A percentile compares a stretch with the other conserved stretches of the same genome.
Evolutionary conservation across 2,329 filamentous ascomycete genomes (phyloP).

Genomic region (Talaromyces amestolkiae): DNA sequence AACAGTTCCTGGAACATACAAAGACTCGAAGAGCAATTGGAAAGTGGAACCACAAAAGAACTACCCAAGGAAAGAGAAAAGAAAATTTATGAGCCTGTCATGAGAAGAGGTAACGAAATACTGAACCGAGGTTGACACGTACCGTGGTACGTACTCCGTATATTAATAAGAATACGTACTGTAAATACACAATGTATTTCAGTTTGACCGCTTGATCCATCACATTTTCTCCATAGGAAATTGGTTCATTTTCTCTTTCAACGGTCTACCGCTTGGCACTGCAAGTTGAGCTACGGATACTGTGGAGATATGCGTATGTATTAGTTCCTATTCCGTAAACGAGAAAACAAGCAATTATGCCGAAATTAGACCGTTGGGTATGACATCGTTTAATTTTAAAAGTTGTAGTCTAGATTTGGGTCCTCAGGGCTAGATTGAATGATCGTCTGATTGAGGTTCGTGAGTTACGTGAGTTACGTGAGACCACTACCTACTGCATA

Average conservation of each 20-base stretch:
- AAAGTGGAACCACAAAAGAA: no score
- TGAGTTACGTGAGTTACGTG: neutral
- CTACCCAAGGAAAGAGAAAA: neutral
- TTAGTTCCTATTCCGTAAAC: neutral
- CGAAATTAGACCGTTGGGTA: slow-evolving; percentile 3
- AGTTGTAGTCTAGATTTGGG: neutral
- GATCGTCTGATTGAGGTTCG: neutral
- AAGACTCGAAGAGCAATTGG: neutral
- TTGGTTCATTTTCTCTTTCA: neutral
- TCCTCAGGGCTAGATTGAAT: neutral
- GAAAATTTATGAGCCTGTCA: neutral
- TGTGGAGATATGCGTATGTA: neutral
- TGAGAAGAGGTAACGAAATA: neutral
- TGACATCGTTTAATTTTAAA: slow-evolving; percentile 2
- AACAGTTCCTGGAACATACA: neutral
- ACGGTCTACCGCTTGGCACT: neutral
- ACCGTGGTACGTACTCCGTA: neutral
- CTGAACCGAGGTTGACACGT: neutral
- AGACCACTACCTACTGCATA: neutral
- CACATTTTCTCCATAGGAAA: neutral
- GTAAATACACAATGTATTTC: neutral
- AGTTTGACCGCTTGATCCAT: slow-evolving; percentile 1
- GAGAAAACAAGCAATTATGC: neutral
- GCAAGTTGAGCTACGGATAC: neutral
- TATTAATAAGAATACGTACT: neutral